These are phyloP conservation scores for Rhododendron kiyosumense DNA, from an alignment of 148 eudicot genomes.

Conservation along the genomic window DNA sequence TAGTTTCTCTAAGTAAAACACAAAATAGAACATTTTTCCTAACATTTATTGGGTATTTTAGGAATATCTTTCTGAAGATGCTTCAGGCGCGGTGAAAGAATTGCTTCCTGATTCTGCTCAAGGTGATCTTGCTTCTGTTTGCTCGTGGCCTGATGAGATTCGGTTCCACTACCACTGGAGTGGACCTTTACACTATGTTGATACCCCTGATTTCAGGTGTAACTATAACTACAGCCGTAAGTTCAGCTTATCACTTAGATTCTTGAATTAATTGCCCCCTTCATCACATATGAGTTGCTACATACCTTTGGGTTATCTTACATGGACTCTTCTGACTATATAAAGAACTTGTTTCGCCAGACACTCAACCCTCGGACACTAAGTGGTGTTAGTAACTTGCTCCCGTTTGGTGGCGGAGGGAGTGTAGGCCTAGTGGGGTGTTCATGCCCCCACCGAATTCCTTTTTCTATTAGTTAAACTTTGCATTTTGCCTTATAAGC, in stretches of 20 bases:
- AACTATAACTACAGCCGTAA: slow-evolving; percentile 78
- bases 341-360: neutral
- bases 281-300: neutral
- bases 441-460: neutral
- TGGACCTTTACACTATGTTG: slow-evolving; percentile 71
- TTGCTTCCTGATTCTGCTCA: slow-evolving; percentile 78
- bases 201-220: slow-evolving; percentile 95
- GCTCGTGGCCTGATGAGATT: slow-evolving; percentile 88
- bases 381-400: neutral
- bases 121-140: slow-evolving; percentile 79
- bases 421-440: neutral
- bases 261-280: neutral
- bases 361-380: neutral
- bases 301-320: neutral
- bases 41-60: slow-evolving; percentile 20
- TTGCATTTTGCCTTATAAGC: neutral
- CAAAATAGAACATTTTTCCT: neutral
- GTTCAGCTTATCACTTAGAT: slow-evolving; percentile 15
- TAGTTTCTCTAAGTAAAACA: neutral
- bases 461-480: too few relatives aligned
- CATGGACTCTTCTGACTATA: neutral
- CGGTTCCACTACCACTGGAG: slow-evolving; percentile 75
- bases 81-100: slow-evolving; percentile 54
- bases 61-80: slow-evolving; percentile 74
- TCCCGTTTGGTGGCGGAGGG: neutral